phyloP scores from a whole-genome alignment of 2,329 filamentous ascomycete species.

The Huntiella omanensis region DNA sequence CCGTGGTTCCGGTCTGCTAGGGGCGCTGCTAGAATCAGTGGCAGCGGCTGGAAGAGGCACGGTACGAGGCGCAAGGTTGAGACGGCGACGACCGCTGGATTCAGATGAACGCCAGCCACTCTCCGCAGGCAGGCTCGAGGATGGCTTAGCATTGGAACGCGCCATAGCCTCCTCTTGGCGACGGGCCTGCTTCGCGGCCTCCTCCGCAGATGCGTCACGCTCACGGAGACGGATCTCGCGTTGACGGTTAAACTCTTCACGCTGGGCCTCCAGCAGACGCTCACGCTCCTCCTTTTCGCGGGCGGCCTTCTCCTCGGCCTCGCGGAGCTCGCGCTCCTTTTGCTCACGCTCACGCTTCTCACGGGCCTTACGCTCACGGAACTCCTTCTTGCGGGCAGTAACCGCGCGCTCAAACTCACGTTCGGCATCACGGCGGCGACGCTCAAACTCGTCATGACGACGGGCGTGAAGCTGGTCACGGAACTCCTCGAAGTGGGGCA shows the following conservation, averaged over 20 bases:
- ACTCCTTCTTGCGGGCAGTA: slow-evolving; percentile 68
- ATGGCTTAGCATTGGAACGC: slow-evolving; percentile 29
- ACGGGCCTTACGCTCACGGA: slow-evolving; percentile 61
- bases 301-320: slow-evolving; percentile 68
- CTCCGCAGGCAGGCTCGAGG: background rate
- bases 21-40: background rate
- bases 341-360: slow-evolving; percentile 77
- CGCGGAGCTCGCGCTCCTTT: slow-evolving; percentile 54
- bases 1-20: too few relatives aligned
- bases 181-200: slow-evolving; percentile 51
- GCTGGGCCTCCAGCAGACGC: slow-evolving; percentile 60
- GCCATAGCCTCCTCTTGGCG: slow-evolving; percentile 79
- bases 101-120: slow-evolving; percentile 13
- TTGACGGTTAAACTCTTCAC: slow-evolving; percentile 46
- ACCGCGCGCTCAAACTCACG: slow-evolving; percentile 87
- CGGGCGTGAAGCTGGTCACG: slow-evolving; percentile 65
- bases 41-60: slow-evolving; percentile 6
- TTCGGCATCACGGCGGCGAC: slow-evolving; percentile 77
- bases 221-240: slow-evolving; percentile 48
- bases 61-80: slow-evolving; percentile 35
- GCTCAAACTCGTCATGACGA: slow-evolving; percentile 89
- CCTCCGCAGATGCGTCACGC: slow-evolving; percentile 48
- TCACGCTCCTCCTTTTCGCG: slow-evolving; percentile 76
- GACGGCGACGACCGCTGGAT: slow-evolving; percentile 33
- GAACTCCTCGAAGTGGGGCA: slow-evolving; percentile 72